Percentiles rank a stretch among this genome's conserved stretches.
These are phyloP conservation scores for Solanum virginianum DNA, from an alignment of 257 asterid species.

Conservation along the genomic window DNA sequence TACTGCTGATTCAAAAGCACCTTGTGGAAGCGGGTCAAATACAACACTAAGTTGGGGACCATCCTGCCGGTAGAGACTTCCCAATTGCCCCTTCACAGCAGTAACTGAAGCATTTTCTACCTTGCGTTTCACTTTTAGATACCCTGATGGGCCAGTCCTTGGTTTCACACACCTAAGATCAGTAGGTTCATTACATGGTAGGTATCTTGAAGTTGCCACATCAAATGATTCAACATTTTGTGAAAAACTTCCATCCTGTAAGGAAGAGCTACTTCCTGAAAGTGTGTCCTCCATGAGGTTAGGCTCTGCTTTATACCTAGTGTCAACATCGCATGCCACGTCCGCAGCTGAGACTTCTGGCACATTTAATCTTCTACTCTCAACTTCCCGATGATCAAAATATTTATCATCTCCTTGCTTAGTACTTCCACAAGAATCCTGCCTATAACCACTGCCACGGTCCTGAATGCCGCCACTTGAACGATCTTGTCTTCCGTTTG, in stretches of 20 bases:
- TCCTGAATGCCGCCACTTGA: constrained; percentile 74
- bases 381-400: constrained; percentile 61
- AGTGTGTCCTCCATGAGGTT: constrained; percentile 40
- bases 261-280: constrained; percentile 69
- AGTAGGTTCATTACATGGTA: constrained; percentile 23
- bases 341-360: constrained; percentile 48
- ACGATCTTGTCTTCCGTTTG: constrained; percentile 47
- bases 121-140: constrained; percentile 74
- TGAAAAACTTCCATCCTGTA: constrained; percentile 28
- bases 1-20: constrained; percentile 53
- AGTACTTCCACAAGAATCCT: constrained; percentile 97
- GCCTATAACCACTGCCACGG: constrained; percentile 71
- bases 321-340: constrained; percentile 30
- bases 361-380: constrained; percentile 44
- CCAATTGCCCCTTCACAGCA: constrained; percentile 81
- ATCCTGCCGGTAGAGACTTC: constrained; percentile 57
- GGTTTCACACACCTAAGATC: constrained; percentile 33
- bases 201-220: constrained; percentile 35
- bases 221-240: constrained; percentile 26
- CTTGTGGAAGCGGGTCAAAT: constrained; percentile 78
- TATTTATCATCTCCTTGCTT: constrained; percentile 49
- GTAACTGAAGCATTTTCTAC: constrained; percentile 69
- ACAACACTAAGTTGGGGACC: constrained; percentile 92
- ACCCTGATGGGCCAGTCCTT: constrained; percentile 88
- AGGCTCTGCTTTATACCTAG: constrained; percentile 27